Evolutionary conservation across 2,329 filamentous ascomycete genomes (phyloP).

Genomic region (Trichoderma sp.): DNA sequence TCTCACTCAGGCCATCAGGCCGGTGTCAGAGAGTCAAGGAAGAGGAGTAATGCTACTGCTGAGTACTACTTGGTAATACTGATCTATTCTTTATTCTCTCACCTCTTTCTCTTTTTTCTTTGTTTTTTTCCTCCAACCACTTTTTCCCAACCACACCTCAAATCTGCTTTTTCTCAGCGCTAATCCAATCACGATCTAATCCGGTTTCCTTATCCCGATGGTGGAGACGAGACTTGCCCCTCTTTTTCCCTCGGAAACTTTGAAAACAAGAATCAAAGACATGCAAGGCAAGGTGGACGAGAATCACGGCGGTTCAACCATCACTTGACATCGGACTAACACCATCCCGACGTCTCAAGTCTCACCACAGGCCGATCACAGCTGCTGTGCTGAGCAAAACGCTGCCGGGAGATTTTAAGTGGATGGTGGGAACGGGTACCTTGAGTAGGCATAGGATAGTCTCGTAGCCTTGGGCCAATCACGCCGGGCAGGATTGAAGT

Average conservation of each 20-base stretch:
- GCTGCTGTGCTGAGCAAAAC: not conserved
- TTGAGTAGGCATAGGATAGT: not conserved
- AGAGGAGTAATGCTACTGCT: not conserved
- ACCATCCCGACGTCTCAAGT: not conserved
- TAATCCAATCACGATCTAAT: constrained; percentile 4
- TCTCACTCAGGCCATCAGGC: not conserved
- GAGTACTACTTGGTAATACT: not conserved
- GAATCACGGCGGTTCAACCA: not conserved
- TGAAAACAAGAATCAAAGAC: not conserved
- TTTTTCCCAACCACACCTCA: not conserved
- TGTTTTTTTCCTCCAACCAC: not conserved
- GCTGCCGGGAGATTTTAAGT: not conserved
- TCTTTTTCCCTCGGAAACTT: not conserved
- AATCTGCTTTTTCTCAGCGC: not conserved
- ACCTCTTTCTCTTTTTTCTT: not conserved
- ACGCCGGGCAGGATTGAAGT: not conserved
- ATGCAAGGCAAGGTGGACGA: not conserved
- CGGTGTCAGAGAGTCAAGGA: not conserved
- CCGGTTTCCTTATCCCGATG: not conserved
- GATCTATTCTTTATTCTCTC: not conserved
- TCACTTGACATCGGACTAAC: not conserved
- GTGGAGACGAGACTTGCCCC: constrained; percentile 1
- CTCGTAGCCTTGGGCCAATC: not conserved
- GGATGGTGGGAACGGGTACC: constrained; percentile 11
- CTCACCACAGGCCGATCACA: constrained; percentile 3